Conservation (phyloP, 441 rosid genomes). For the Populus hybrid region DNA sequence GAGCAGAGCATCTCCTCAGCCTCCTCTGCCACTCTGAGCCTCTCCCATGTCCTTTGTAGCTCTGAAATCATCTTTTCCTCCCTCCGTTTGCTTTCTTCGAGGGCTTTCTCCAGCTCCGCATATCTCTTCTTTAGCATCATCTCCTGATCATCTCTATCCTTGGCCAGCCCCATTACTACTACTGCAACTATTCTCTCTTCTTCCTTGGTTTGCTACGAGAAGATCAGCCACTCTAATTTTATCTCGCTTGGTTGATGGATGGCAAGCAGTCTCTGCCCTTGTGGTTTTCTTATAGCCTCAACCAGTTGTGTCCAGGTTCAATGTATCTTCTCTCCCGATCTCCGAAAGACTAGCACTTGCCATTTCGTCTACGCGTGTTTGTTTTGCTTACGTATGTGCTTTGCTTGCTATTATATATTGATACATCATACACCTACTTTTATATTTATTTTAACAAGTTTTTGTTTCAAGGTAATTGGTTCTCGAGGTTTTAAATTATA, state of each 20-base stretch:
- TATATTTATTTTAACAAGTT: no score
- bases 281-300: background rate
- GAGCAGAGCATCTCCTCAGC: constrained; percentile 73
- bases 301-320: background rate
- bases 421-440: no score
- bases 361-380: background rate
- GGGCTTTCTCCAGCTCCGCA: constrained; percentile 59
- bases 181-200: background rate
- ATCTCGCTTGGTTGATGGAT: background rate
- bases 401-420: background rate
- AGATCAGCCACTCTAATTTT: background rate
- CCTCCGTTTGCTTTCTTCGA: constrained; percentile 51
- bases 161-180: background rate
- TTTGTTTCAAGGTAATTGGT: no score
- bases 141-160: constrained; percentile 5
- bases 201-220: background rate
- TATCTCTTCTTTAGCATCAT: constrained; percentile 43
- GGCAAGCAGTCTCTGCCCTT: no score
- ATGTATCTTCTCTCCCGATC: background rate
- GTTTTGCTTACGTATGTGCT: background rate
- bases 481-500: no score
- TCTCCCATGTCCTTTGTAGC: constrained; percentile 42
- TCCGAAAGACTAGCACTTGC: background rate
- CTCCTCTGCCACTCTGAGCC: constrained; percentile 69
- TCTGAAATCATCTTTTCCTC: constrained; percentile 60